These are phyloP conservation scores for Hortiboletus flavorubellus DNA, from an alignment of 768 basidiomycete genomes.

Conservation along the genomic window DNA sequence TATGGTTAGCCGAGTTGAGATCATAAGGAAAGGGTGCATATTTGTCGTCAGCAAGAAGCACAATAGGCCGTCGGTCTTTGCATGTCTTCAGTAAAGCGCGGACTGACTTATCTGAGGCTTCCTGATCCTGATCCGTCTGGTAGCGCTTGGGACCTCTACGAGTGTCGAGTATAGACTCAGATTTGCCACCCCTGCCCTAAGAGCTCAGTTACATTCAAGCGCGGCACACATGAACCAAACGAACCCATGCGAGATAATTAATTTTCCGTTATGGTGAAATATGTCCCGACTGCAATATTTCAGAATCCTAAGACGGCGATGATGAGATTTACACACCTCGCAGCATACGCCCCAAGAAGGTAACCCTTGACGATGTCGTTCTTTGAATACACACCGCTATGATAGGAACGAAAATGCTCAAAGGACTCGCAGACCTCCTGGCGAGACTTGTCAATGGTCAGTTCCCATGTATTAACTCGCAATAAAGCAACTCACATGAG, in stretches of 20 bases:
- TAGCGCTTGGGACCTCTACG: conserved; percentile 38
- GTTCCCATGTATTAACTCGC: not conserved
- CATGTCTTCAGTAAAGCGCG: conserved; percentile 62
- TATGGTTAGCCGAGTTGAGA: conserved; percentile 45
- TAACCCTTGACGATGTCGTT: conserved; percentile 69
- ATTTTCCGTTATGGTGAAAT: conserved; percentile 58
- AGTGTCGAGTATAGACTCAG: conserved; percentile 49
- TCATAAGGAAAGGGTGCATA: conserved; percentile 74
- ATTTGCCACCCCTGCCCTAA: conserved; percentile 58
- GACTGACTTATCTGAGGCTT: conserved; percentile 66
- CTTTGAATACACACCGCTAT: conserved; percentile 72
- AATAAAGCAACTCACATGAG: conserved; percentile 33
- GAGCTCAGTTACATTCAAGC: not conserved
- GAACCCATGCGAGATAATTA: conserved; percentile 85
- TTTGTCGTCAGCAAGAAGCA: conserved; percentile 69
- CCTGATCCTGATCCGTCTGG: conserved; percentile 60
- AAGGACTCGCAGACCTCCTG: conserved; percentile 84
- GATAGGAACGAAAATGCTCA: conserved; percentile 65
- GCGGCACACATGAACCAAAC: conserved; percentile 15
- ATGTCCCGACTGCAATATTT: conserved; percentile 55
- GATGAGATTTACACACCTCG: conserved; percentile 44
- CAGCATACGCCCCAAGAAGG: conserved; percentile 66
- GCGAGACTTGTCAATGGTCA: conserved; percentile 50
- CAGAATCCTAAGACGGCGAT: conserved; percentile 7
- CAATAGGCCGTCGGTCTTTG: conserved; percentile 53